A percentile compares a stretch with the other conserved stretches of the same genome.
phyloP scores from a whole-genome alignment of 23 red algal species.

The Agarophyton chilense region DNA sequence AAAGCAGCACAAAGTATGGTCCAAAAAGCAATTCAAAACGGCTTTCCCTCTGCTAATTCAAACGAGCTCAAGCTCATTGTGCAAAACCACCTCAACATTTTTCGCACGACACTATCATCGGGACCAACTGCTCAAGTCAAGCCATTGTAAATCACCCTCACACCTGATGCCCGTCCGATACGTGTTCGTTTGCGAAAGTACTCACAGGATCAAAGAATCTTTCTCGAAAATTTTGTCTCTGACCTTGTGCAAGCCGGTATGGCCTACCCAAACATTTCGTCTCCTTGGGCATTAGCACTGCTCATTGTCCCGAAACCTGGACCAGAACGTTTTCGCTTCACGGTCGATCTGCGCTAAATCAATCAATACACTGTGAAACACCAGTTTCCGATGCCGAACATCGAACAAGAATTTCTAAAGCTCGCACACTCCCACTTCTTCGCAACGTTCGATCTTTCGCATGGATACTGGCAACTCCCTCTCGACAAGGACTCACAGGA shows the following conservation, averaged over 20 bases:
- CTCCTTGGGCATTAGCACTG: slow-evolving; percentile 25
- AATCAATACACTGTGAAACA: not conserved
- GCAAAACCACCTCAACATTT: not conserved
- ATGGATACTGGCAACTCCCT: slow-evolving; percentile 42
- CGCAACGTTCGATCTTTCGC: slow-evolving; percentile 5
- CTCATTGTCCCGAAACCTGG: slow-evolving; percentile 8
- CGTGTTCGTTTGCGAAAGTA: slow-evolving; percentile 9
- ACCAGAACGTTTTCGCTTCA: slow-evolving; percentile 13
- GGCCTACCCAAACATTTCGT: slow-evolving; percentile 4
- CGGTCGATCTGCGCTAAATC: not conserved
- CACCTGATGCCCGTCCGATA: not conserved
- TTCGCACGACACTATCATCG: slow-evolving; percentile 7
- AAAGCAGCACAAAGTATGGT: not conserved
- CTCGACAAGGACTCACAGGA: not conserved
- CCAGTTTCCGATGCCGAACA: slow-evolving; percentile 31
- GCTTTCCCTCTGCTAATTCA: not conserved
- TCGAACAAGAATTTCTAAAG: slow-evolving; percentile 28
- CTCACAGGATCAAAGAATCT: slow-evolving; percentile 16
- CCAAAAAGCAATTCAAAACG: not conserved
- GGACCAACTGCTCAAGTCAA: not conserved
- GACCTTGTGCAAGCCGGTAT: not conserved
- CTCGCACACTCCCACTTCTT: slow-evolving; percentile 15
- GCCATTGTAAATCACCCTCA: slow-evolving; percentile 11
- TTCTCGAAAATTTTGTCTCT: slow-evolving; percentile 6
- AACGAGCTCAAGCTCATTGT: not conserved